Conservation (phyloP, 176 grass and related monocot genomes). For the Avena eriantha region DNA sequence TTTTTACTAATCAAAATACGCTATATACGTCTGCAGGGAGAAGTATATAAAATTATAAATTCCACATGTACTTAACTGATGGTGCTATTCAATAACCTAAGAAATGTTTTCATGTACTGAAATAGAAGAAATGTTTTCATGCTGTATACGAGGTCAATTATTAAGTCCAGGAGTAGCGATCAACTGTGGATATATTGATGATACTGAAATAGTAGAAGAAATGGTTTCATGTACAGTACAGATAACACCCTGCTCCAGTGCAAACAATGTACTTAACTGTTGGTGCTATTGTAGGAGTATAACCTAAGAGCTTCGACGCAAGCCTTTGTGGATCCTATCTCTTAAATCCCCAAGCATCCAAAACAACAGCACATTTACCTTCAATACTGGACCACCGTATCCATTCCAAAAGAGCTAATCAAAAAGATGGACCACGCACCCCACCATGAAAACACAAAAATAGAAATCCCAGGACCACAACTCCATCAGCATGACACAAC, state of each 20-base stretch:
- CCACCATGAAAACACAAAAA: conserved; percentile 35
- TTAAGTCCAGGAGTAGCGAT: too few species aligned
- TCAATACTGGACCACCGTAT: conserved; percentile 46
- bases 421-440: conserved; percentile 46
- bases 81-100: too few species aligned
- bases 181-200: too few species aligned
- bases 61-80: too few species aligned
- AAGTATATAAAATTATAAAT: background rate
- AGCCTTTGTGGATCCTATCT: conserved; percentile 19
- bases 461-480: conserved; percentile 48
- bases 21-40: background rate
- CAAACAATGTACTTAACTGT: conserved; percentile 7
- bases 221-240: background rate
- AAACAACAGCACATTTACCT: conserved; percentile 43
- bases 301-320: background rate
- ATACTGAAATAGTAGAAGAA: background rate
- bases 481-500: conserved; percentile 55
- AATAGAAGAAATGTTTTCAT: too few species aligned
- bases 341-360: conserved; percentile 28
- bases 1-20: background rate
- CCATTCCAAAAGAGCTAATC: conserved; percentile 36
- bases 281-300: background rate
- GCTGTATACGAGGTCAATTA: too few species aligned
- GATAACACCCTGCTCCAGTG: conserved; percentile 5
- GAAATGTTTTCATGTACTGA: background rate